These are phyloP conservation scores for Phyllosticta paracitricarpa DNA, from an alignment of 2,329 filamentous ascomycete genomes.

Conservation along the genomic window DNA sequence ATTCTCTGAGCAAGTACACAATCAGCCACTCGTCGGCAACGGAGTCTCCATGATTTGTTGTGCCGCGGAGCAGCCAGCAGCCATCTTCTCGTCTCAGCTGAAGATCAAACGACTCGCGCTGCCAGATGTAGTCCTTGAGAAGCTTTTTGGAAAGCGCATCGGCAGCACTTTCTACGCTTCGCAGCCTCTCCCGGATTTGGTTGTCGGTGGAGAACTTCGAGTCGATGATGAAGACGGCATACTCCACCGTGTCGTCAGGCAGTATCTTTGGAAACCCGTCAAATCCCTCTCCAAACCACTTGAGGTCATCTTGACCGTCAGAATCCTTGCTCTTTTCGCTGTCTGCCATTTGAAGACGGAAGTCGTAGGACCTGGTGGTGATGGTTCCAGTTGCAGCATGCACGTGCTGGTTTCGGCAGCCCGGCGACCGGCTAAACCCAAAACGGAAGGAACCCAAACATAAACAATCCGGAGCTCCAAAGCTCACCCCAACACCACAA, in stretches of 20 bases:
- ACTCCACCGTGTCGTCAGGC: conserved; percentile 78
- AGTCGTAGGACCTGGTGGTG: not conserved
- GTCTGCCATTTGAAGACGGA: not conserved
- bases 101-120: conserved; percentile 71
- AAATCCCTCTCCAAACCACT: conserved; percentile 57
- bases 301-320: conserved; percentile 42
- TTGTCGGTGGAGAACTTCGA: conserved; percentile 39
- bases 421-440: conserved; percentile 6
- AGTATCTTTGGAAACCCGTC: conserved; percentile 56
- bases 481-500: not conserved
- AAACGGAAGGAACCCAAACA: conserved; percentile 10
- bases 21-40: conserved; percentile 97
- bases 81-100: conserved; percentile 50
- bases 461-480: not conserved
- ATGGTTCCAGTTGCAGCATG: not conserved
- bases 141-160: conserved; percentile 52
- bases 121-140: conserved; percentile 89
- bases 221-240: conserved; percentile 65
- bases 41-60: conserved; percentile 83
- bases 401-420: conserved; percentile 14
- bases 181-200: conserved; percentile 55
- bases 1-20: conserved; percentile 75
- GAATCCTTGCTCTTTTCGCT: not conserved
- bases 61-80: conserved; percentile 56
- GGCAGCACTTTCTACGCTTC: conserved; percentile 60